A percentile compares a stretch with the other conserved stretches of the same genome.
Conservation (phyloP, 768 basidiomycete species). For the Phaeolepiota aurea region DNA sequence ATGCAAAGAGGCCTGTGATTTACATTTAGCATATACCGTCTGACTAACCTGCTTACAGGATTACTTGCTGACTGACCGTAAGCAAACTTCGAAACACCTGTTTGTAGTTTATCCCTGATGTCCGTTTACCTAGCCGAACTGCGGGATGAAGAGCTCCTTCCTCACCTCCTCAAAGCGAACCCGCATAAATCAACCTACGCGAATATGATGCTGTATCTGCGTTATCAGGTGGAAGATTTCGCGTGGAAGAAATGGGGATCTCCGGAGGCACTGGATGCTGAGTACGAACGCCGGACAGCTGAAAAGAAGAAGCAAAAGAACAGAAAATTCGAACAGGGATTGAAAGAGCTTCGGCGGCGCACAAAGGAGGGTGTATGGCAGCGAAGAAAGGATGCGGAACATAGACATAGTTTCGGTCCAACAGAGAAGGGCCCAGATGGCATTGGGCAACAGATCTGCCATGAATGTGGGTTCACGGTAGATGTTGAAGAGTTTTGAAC, state of each 20-base stretch:
- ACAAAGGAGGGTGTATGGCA: constrained; percentile 92
- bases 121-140: constrained; percentile 78
- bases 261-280: constrained; percentile 80
- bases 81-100: constrained; percentile 20
- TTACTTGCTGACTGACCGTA: constrained; percentile 90
- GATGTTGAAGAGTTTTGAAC: constrained; percentile 78
- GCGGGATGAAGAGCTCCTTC: constrained; percentile 84
- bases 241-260: constrained; percentile 99
- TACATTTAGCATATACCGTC: neutral
- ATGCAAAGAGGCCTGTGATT: constrained; percentile 74
- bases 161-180: constrained; percentile 90
- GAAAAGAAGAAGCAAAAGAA: constrained; percentile 89
- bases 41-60: constrained; percentile 43
- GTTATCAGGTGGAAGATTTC: constrained; percentile 91
- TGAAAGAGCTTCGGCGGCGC: constrained; percentile 74
- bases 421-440: constrained; percentile 47
- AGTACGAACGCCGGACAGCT: constrained; percentile 68
- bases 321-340: constrained; percentile 88
- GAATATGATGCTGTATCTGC: constrained; percentile 98
- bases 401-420: constrained; percentile 74
- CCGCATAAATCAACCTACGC: constrained; percentile 92
- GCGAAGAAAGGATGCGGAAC: constrained; percentile 76
- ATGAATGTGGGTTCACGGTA: constrained; percentile 85
- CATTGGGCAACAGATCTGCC: constrained; percentile 66
- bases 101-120: neutral